phyloP scores from a whole-genome alignment of 1,139 yeast genomes.

The Sugiyamaella neomexicana region DNA sequence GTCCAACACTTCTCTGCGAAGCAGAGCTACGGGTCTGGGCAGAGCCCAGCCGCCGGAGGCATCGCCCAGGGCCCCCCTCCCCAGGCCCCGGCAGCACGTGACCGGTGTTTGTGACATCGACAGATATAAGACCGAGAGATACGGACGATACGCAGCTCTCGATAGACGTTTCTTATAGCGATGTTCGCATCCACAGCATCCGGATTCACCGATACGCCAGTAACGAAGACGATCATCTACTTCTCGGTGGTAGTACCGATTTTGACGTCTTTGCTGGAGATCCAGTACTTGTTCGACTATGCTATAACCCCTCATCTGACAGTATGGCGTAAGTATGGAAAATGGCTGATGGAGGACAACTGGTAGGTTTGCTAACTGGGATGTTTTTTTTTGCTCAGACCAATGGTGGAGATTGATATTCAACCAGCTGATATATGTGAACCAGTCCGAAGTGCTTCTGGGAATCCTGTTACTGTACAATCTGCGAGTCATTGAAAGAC shows the following conservation, averaged over 20 bases:
- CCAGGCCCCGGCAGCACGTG: too few relatives aligned
- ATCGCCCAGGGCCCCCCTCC: too few relatives aligned
- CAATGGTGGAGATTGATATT: constrained; percentile 69
- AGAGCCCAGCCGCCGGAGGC: too few relatives aligned
- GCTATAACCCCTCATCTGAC: constrained; percentile 60
- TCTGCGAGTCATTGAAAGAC: constrained; percentile 62
- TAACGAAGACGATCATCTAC: constrained; percentile 50
- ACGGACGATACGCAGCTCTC: too few relatives aligned
- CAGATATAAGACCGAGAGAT: too few relatives aligned
- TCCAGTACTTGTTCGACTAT: constrained; percentile 55
- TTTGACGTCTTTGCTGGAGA: constrained; percentile 53
- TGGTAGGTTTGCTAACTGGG: background rate
- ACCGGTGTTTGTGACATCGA: too few relatives aligned
- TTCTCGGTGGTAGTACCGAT: constrained; percentile 51
- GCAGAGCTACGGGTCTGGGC: too few relatives aligned
- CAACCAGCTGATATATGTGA: constrained; percentile 57
- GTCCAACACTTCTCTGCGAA: too few relatives aligned
- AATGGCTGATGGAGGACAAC: background rate
- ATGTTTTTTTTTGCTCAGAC: too few relatives aligned
- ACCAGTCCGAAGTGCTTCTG: constrained; percentile 65
- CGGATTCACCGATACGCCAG: constrained; percentile 63
- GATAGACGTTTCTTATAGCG: background rate
- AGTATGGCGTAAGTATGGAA: constrained; percentile 45
- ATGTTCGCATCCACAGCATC: constrained; percentile 48
- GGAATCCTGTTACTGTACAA: constrained; percentile 56